Evolutionary conservation across 2,329 filamentous ascomycete genomes (phyloP), one percentile per base, ranked within the genome.

Genomic region (Aspergillus neotritici): DNA sequence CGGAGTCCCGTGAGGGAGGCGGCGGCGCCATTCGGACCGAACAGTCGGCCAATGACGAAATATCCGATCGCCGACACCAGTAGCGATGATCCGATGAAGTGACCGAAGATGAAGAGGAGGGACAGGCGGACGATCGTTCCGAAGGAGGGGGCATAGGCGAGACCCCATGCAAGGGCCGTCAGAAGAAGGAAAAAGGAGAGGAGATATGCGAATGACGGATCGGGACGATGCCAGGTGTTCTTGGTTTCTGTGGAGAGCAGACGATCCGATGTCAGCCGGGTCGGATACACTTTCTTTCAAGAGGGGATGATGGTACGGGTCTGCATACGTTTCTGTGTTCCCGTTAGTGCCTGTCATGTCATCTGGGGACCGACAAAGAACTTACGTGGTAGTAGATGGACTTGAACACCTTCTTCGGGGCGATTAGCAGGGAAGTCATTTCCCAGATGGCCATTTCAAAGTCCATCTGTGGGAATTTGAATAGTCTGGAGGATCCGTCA

Each of bases 361-460:
- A 25, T 17, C n/a, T 55, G 47, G 53, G 40, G 12, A 31, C 5
- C n/a, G 29, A 32, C 16, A 45, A 8, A 13, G 37, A 13, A 66
- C 73, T 53, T 66, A 82, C 80, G 66, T 84, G 80, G 57, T 84
- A 83, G 63, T 84, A 84, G 63, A 84, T 83, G 34, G 79, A 82
- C 49, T 82, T 72, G 62, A 85, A 85, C 39, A 85, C 82, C 61
- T 84, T 84, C 68, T 84, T 84, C 0, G 82, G 82, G 28, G 80
- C 78, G 59, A 84, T 79, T 51, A 85, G 72, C 41, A 85, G 69
- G 55, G 76, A 79, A 49, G 79, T 82, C 77, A 85, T 84, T 63
- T 85, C 82, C 82, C 82, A 85, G 53, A 83, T 77, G 14, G 82
- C 82, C 73, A 83, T 83, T 61, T 85, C 82, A 60, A 85, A 85